These are phyloP conservation scores for Clarireedia sp. DNA, from an alignment of 2,329 filamentous ascomycete genomes.

Conservation along the genomic window DNA sequence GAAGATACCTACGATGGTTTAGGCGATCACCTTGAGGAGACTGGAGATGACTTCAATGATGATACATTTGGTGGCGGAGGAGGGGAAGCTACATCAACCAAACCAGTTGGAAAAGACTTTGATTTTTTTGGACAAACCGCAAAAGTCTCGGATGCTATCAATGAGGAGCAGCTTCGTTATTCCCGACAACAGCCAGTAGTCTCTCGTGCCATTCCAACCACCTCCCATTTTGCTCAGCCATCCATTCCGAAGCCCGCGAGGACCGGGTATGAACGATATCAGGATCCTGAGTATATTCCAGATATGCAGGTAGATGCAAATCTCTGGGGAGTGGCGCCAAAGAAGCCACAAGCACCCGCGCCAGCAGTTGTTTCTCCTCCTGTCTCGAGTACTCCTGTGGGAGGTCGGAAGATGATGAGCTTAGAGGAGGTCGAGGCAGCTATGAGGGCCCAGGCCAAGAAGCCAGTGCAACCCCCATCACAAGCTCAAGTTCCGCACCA, in stretches of 20 bases:
- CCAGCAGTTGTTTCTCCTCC: constrained; percentile 25
- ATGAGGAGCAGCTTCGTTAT: constrained; percentile 84
- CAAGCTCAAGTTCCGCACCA: constrained; percentile 18
- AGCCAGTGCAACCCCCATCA: constrained; percentile 32
- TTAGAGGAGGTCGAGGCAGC: constrained; percentile 94
- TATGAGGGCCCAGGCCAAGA: constrained; percentile 65
- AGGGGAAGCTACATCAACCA: constrained; percentile 34
- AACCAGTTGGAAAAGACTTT: constrained; percentile 78
- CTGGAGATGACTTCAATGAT: constrained; percentile 91
- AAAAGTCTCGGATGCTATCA: constrained; percentile 74
- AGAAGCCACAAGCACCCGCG: constrained; percentile 35
- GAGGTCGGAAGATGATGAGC: constrained; percentile 75
- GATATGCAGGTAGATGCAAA: constrained; percentile 89
- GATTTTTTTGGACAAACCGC: constrained; percentile 95
- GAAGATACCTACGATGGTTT: constrained; percentile 97
- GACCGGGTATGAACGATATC: constrained; percentile 88
- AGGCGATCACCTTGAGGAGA: constrained; percentile 82
- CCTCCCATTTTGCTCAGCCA: constrained; percentile 32
- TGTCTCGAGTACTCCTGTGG: constrained; percentile 27
- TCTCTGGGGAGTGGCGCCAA: constrained; percentile 76
- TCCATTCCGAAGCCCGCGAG: constrained; percentile 53
- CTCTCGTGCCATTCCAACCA: constrained; percentile 36
- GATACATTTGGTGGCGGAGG: constrained; percentile 72
- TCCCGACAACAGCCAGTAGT: constrained; percentile 61
- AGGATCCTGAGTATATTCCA: constrained; percentile 73